phyloP scores from a whole-genome alignment of 176 grass and related monocot species.

The Oryza glaberrima region DNA sequence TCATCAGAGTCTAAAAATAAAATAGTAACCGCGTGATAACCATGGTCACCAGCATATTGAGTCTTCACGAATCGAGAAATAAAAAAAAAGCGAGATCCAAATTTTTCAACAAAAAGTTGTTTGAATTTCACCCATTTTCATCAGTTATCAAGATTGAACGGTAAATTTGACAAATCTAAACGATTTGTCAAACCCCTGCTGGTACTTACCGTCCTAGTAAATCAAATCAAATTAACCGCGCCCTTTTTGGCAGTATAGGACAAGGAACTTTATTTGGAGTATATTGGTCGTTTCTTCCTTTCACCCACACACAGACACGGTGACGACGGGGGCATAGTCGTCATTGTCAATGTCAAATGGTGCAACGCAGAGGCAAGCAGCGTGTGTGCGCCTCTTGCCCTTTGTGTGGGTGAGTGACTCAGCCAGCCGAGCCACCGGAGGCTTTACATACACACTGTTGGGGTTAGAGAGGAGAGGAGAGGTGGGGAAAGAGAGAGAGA shows the following conservation, averaged over 20 bases:
- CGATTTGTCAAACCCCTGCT: too few relatives aligned
- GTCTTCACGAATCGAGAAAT: too few relatives aligned
- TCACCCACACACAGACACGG: conserved; percentile 22
- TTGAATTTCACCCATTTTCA: neutral
- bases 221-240: conserved; percentile 13
- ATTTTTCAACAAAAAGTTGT: too few relatives aligned
- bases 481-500: neutral
- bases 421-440: neutral
- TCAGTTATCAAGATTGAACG: too few relatives aligned
- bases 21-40: too few relatives aligned
- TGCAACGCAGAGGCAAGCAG: conserved; percentile 7
- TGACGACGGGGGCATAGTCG: conserved; percentile 30
- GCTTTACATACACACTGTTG: conserved; percentile 45
- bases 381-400: conserved; percentile 5
- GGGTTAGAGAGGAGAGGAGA: conserved; percentile 21
- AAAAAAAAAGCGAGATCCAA: too few relatives aligned
- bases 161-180: too few relatives aligned
- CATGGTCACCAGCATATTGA: too few relatives aligned
- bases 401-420: conserved; percentile 23
- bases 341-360: conserved; percentile 31
- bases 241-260: neutral
- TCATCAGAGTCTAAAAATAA: too few relatives aligned
- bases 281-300: conserved; percentile 16
- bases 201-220: conserved; percentile 24
- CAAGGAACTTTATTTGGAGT: conserved; percentile 46